A percentile compares a stretch with the other conserved stretches of the same genome.
Evolutionary conservation across 1,139 yeast species (phyloP).

Genomic region (Hyphopichia buzzinii): DNA sequence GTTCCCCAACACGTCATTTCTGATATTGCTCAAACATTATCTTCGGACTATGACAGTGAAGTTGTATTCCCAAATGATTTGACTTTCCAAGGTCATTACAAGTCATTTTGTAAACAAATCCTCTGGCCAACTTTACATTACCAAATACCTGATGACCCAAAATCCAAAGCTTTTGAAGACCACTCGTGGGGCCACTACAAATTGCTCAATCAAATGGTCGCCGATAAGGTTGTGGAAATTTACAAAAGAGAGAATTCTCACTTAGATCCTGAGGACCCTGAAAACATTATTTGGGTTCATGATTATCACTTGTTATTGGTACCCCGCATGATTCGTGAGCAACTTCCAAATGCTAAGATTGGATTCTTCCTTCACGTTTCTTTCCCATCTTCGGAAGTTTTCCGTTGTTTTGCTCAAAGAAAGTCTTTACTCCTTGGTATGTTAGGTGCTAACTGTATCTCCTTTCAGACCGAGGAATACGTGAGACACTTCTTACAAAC

Average conservation of each 20-base stretch:
- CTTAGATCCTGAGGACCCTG: slow-evolving; percentile 39
- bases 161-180: slow-evolving; percentile 91
- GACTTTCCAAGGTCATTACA: slow-evolving; percentile 85
- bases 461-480: slow-evolving; percentile 90
- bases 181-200: slow-evolving; percentile 90
- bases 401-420: slow-evolving; percentile 90
- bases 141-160: slow-evolving; percentile 94
- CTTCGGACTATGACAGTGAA: slow-evolving; percentile 51
- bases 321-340: slow-evolving; percentile 77
- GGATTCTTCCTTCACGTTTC: slow-evolving; percentile 93
- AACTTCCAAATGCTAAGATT: slow-evolving; percentile 79
- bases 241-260: slow-evolving; percentile 56
- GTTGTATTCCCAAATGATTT: slow-evolving; percentile 75
- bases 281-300: slow-evolving; percentile 77
- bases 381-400: slow-evolving; percentile 94
- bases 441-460: slow-evolving; percentile 83
- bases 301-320: slow-evolving; percentile 89
- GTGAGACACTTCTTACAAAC: slow-evolving; percentile 93
- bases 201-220: slow-evolving; percentile 72
- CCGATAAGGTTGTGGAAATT: slow-evolving; percentile 65
- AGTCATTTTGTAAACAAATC: slow-evolving; percentile 86
- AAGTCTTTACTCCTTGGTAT: slow-evolving; percentile 75
- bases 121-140: slow-evolving; percentile 97
- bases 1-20: slow-evolving; percentile 56
- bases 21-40: slow-evolving; percentile 46